phyloP scores from a whole-genome alignment of 2,329 filamentous ascomycete genomes.

The Aspergillus ustus region DNA sequence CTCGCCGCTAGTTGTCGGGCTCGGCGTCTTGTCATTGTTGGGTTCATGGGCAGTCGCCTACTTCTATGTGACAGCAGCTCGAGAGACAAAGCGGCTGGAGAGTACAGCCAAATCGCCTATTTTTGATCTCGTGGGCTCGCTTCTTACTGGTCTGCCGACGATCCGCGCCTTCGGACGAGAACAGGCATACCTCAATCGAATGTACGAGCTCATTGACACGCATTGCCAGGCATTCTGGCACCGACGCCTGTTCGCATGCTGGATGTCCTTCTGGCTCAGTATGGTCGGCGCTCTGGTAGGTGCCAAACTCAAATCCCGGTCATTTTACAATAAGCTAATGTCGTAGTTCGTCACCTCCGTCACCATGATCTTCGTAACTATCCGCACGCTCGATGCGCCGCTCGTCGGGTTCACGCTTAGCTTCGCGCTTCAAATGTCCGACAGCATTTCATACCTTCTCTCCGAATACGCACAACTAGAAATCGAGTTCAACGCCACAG shows the following conservation, averaged over 20 bases:
- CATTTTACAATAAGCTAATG: conserved; percentile 35
- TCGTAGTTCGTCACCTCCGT: conserved; percentile 67
- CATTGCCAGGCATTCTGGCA: conserved; percentile 70
- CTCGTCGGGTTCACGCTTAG: conserved; percentile 76
- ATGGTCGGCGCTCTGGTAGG: conserved; percentile 62
- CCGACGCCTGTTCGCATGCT: conserved; percentile 74
- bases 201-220: conserved; percentile 71
- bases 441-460: conserved; percentile 67
- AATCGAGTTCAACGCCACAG: conserved; percentile 49
- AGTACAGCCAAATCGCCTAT: conserved; percentile 77
- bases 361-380: conserved; percentile 66
- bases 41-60: conserved; percentile 47
- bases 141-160: conserved; percentile 72
- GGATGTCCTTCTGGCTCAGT: conserved; percentile 75
- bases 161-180: conserved; percentile 76
- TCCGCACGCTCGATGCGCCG: conserved; percentile 66
- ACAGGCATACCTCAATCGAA: conserved; percentile 68
- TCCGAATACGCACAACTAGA: conserved; percentile 69
- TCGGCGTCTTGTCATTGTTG: conserved; percentile 63
- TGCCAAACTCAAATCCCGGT: neutral
- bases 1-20: conserved; percentile 66
- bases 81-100: conserved; percentile 77
- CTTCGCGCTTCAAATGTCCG: conserved; percentile 73
- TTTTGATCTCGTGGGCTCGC: conserved; percentile 77
- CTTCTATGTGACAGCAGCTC: conserved; percentile 69